These are phyloP conservation scores for Hibiscus tridactylites DNA, from an alignment of 345 rosid species.

Conservation along the genomic window DNA sequence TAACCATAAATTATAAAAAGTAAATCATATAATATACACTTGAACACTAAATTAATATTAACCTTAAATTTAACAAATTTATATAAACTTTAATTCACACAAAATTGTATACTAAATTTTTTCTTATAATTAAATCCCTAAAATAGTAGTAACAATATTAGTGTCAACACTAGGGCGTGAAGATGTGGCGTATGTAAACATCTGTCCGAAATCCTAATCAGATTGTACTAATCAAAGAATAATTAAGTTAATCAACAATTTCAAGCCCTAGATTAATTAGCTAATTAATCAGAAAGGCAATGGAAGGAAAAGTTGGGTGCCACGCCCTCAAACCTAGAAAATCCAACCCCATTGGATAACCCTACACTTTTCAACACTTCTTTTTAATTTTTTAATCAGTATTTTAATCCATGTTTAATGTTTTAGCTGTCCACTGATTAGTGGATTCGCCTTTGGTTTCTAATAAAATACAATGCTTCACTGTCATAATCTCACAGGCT, in stretches of 20 bases:
- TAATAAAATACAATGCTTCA: slow-evolving; percentile 12
- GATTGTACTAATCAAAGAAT: not conserved
- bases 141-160: not conserved
- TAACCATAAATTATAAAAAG: too few species aligned
- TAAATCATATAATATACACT: too few species aligned
- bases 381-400: not conserved
- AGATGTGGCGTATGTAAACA: not conserved
- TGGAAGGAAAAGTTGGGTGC: not conserved
- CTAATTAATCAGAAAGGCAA: not conserved
- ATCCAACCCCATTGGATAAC: not conserved
- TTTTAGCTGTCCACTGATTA: not conserved
- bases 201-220: not conserved
- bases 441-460: not conserved
- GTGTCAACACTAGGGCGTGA: not conserved
- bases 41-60: too few species aligned
- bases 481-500: slow-evolving; percentile 21
- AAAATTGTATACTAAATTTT: too few species aligned
- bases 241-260: not conserved
- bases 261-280: not conserved
- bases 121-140: too few species aligned
- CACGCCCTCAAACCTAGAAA: slow-evolving; percentile 4
- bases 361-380: not conserved
- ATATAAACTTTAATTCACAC: too few species aligned
- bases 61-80: too few species aligned
- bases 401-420: not conserved